Evolutionary conservation across 2,329 filamentous ascomycete genomes (phyloP).

Genomic region (Fusarium nelsonii): DNA sequence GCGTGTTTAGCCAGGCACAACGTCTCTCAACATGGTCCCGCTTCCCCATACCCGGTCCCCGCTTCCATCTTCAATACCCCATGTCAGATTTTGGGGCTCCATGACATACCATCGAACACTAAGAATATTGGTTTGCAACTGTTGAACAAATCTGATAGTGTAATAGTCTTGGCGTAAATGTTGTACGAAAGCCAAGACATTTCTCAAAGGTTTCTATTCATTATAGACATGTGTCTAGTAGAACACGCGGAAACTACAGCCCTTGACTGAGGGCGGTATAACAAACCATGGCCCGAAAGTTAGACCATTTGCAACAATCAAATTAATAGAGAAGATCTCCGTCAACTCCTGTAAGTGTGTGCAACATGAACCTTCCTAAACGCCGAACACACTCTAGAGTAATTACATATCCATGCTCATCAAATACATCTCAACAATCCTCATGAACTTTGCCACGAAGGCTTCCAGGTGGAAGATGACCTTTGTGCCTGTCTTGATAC

Average conservation of each 20-base stretch:
- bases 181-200: not conserved
- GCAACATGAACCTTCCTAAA: slow-evolving; percentile 42
- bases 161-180: not conserved
- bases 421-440: slow-evolving; percentile 88
- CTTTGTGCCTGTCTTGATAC: slow-evolving; percentile 91
- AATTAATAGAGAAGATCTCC: slow-evolving; percentile 14
- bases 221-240: not conserved
- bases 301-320: not conserved
- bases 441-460: slow-evolving; percentile 99
- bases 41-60: slow-evolving; percentile 43
- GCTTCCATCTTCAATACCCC: slow-evolving; percentile 23
- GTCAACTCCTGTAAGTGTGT: slow-evolving; percentile 22
- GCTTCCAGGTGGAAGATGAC: slow-evolving; percentile 98
- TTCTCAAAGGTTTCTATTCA: not conserved
- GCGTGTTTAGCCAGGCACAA: slow-evolving; percentile 23
- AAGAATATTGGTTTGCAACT: slow-evolving; percentile 7
- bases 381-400: slow-evolving; percentile 35
- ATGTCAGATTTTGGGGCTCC: slow-evolving; percentile 14
- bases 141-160: not conserved
- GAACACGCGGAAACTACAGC: not conserved
- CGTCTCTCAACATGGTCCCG: slow-evolving; percentile 25
- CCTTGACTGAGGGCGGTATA: not conserved
- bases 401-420: slow-evolving; percentile 84
- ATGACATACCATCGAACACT: not conserved
- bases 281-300: not conserved